Evolutionary conservation across 208 protist genomes (phyloP).

Genomic region (Plasmodiophora brassicae): DNA sequence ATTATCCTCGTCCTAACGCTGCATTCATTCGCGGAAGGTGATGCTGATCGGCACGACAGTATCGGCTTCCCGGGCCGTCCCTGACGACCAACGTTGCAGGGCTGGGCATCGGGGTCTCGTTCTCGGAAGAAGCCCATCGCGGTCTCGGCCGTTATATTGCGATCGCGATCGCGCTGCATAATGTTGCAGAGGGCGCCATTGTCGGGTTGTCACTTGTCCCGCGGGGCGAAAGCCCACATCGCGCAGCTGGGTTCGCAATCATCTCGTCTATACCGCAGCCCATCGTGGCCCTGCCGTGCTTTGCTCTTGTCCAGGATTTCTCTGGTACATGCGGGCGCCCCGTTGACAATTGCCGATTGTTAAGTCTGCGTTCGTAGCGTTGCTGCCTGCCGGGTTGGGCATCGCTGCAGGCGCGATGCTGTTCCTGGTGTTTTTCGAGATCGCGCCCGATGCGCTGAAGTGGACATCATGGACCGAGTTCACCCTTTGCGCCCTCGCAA

Average conservation of each 20-base stretch:
- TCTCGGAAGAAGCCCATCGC: not conserved
- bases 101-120: conserved; percentile 1
- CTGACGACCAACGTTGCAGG: not conserved
- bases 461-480: not conserved
- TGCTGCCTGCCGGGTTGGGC: not conserved
- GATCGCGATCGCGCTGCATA: not conserved
- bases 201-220: not conserved
- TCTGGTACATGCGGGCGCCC: not conserved
- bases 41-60: not conserved
- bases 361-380: not conserved
- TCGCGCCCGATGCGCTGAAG: not conserved
- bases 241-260: not conserved
- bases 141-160: not conserved
- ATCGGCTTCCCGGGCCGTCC: not conserved
- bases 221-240: not conserved
- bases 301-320: conserved; percentile 11
- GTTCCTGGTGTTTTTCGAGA: not conserved
- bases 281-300: not conserved
- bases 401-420: not conserved
- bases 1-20: not conserved
- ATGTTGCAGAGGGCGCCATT: not conserved
- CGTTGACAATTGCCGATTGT: not conserved
- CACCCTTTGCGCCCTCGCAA: not conserved
- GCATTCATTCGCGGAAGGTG: conserved; percentile 17
- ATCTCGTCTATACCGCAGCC: not conserved